phyloP scores from a whole-genome alignment of 2,329 filamentous ascomycete genomes.

The Apiospora rasikravindrae region DNA sequence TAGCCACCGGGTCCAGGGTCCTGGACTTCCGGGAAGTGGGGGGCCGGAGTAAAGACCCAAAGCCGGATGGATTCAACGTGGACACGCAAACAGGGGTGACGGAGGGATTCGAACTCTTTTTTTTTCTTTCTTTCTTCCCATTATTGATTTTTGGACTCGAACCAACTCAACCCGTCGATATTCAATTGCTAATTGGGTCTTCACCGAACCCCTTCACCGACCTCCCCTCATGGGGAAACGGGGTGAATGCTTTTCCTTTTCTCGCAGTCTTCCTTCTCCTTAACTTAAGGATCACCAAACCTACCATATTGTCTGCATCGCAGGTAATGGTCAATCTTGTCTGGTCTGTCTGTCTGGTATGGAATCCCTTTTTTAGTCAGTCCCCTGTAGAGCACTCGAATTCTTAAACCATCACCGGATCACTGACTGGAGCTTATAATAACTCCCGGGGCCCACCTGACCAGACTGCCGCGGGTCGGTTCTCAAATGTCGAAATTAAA shows the following conservation, averaged over 20 bases:
- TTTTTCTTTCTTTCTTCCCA: not conserved
- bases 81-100: not conserved
- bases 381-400: not conserved
- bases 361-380: too few species aligned
- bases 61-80: not conserved
- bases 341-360: too few species aligned
- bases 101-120: not conserved
- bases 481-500: conserved; percentile 7
- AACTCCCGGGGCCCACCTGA: not conserved
- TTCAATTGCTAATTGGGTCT: not conserved
- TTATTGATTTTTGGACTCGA: not conserved
- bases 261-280: not conserved
- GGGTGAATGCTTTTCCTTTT: not conserved
- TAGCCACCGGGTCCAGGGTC: conserved; percentile 4
- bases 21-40: conserved; percentile 5
- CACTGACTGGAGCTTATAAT: not conserved
- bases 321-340: too few species aligned
- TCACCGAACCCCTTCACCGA: not conserved
- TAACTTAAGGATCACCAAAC: too few species aligned
- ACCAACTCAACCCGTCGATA: not conserved
- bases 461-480: not conserved
- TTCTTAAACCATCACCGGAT: not conserved
- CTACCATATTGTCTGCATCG: not conserved
- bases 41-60: not conserved
- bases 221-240: not conserved